A percentile compares a stretch with the other conserved stretches of the same genome.
phyloP scores from a whole-genome alignment of 768 basidiomycete species.

The Hirschioporus abietinus region DNA sequence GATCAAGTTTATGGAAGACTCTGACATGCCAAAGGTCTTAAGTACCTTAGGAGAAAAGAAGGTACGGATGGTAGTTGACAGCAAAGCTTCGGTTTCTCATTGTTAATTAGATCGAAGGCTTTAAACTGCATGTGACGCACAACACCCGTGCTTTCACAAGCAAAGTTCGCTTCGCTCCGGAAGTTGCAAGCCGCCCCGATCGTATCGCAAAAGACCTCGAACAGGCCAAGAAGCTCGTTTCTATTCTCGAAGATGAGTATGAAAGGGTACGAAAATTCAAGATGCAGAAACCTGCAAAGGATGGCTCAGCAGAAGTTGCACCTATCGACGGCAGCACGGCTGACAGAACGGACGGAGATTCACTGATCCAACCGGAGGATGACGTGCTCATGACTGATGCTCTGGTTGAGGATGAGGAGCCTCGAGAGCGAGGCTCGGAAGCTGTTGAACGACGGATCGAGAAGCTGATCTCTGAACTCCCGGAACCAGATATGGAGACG shows the following conservation, averaged over 20 bases:
- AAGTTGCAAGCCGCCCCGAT: slow-evolving; percentile 74
- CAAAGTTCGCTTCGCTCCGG: slow-evolving; percentile 74
- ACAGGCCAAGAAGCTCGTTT: slow-evolving; percentile 67
- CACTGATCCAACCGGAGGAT: slow-evolving; percentile 16
- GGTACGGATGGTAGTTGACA: slow-evolving; percentile 36
- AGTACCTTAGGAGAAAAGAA: slow-evolving; percentile 77
- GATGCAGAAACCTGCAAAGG: slow-evolving; percentile 11
- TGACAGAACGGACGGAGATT: slow-evolving; percentile 14
- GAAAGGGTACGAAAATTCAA: slow-evolving; percentile 43
- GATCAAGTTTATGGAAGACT: slow-evolving; percentile 81
- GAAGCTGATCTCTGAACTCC: slow-evolving; percentile 65
- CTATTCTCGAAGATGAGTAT: slow-evolving; percentile 70
- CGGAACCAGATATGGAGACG: slow-evolving; percentile 46
- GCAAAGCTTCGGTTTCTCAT: not conserved
- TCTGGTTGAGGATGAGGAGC: slow-evolving; percentile 37
- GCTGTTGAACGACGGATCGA: slow-evolving; percentile 81
- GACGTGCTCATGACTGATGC: slow-evolving; percentile 23
- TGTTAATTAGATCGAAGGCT: slow-evolving; percentile 74
- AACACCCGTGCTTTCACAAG: slow-evolving; percentile 73
- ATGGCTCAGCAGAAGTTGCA: slow-evolving; percentile 12
- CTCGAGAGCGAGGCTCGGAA: slow-evolving; percentile 61
- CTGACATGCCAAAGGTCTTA: slow-evolving; percentile 74
- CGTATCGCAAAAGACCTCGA: slow-evolving; percentile 77
- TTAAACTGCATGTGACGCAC: slow-evolving; percentile 88
- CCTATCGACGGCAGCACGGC: not conserved